Evolutionary conservation across 2,329 filamentous ascomycete genomes (phyloP).

Genomic region (Fusarium euwallaceae): DNA sequence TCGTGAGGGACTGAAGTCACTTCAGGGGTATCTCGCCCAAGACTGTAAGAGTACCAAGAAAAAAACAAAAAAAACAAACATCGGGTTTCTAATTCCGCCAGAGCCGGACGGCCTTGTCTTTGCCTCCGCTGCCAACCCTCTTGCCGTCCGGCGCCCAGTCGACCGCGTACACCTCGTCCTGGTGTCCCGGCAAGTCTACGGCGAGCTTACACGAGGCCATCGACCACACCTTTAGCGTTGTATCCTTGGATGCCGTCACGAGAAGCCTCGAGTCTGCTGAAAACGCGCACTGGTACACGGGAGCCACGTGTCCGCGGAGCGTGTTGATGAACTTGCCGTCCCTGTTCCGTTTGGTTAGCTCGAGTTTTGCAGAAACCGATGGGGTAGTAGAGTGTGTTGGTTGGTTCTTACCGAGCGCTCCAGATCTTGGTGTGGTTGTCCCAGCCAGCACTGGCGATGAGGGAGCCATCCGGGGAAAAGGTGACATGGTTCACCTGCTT

Average conservation of each 20-base stretch:
- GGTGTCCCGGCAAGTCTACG: slow-evolving; percentile 86
- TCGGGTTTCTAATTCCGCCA: slow-evolving; percentile 69
- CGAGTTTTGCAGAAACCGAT: neutral
- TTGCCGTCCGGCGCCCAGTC: slow-evolving; percentile 96
- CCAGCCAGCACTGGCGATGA: slow-evolving; percentile 90
- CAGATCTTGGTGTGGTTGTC: slow-evolving; percentile 97
- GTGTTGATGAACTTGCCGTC: slow-evolving; percentile 87
- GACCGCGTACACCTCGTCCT: slow-evolving; percentile 93
- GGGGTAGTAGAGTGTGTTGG: neutral
- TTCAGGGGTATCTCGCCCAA: slow-evolving; percentile 42
- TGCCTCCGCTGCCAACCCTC: slow-evolving; percentile 90
- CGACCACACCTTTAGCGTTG: slow-evolving; percentile 95
- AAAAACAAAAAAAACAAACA: slow-evolving; percentile 23
- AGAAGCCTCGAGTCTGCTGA: slow-evolving; percentile 91
- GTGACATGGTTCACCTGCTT: slow-evolving; percentile 97
- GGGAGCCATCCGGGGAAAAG: slow-evolving; percentile 89
- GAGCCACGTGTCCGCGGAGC: slow-evolving; percentile 86
- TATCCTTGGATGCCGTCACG: slow-evolving; percentile 91
- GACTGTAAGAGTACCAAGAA: slow-evolving; percentile 13
- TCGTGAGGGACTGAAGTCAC: slow-evolving; percentile 24
- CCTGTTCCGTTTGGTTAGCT: slow-evolving; percentile 50
- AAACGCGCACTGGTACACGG: slow-evolving; percentile 94
- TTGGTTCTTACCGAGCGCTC: slow-evolving; percentile 74
- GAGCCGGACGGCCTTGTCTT: slow-evolving; percentile 83
- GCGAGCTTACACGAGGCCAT: slow-evolving; percentile 86